phyloP scores from a whole-genome alignment of 2,329 filamentous ascomycete genomes.

The Pyrenophora graminea region DNA sequence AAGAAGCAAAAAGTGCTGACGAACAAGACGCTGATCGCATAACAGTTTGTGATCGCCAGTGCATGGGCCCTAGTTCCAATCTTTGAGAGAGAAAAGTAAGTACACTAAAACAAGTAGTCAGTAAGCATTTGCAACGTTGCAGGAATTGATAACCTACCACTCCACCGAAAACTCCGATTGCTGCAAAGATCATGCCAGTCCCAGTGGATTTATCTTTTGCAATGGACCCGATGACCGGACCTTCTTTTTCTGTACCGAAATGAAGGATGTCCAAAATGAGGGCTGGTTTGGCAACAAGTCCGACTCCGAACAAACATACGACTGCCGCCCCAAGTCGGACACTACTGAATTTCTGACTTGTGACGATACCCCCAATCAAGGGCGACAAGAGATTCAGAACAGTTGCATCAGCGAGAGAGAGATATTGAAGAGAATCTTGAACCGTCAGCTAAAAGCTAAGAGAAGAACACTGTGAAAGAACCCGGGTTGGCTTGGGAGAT shows the following conservation, averaged over 20 bases:
- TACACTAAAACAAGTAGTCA: background rate
- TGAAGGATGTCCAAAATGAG: background rate
- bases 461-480: no score
- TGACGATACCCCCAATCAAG: background rate
- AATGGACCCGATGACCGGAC: no score
- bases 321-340: background rate
- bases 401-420: background rate
- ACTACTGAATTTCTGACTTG: background rate
- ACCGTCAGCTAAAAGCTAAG: no score
- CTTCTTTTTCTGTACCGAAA: background rate
- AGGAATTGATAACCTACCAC: background rate
- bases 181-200: background rate
- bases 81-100: background rate
- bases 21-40: background rate
- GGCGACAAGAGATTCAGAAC: background rate
- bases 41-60: background rate
- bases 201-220: background rate
- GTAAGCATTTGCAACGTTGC: background rate
- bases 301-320: background rate
- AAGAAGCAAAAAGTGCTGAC: background rate
- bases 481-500: background rate
- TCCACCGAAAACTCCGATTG: background rate
- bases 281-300: background rate
- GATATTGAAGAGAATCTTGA: background rate
- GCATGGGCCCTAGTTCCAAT: background rate